These are phyloP conservation scores for Oxyria digyna DNA, from an alignment of 148 eudicot genomes.

Conservation along the genomic window DNA sequence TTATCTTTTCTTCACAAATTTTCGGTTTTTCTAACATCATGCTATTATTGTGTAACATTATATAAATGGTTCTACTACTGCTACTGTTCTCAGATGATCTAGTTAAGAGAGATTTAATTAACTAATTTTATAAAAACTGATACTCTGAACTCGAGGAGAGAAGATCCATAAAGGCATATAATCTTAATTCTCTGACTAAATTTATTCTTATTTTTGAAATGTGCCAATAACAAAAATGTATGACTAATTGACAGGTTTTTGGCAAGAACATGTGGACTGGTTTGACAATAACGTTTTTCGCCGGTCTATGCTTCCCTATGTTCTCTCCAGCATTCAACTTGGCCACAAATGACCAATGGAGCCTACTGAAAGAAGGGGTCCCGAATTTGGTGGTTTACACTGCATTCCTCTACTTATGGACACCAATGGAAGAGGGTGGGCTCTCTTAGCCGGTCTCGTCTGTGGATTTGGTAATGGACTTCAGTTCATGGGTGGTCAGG, in stretches of 20 bases:
- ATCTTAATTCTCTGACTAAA: not conserved
- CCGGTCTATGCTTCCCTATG: constrained; percentile 60
- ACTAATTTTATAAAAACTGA: too few species aligned
- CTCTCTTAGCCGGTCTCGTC: constrained; percentile 60
- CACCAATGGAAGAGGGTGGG: constrained; percentile 79
- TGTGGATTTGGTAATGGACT: constrained; percentile 94
- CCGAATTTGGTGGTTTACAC: constrained; percentile 76
- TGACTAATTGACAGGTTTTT: constrained; percentile 33
- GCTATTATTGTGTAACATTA: too few species aligned
- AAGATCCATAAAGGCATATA: constrained; percentile 66
- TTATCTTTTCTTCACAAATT: too few species aligned
- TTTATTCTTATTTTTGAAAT: not conserved
- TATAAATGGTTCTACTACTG: too few species aligned
- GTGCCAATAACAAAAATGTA: not conserved
- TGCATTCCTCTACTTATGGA: constrained; percentile 68
- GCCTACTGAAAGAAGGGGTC: constrained; percentile 40
- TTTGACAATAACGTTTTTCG: constrained; percentile 47
- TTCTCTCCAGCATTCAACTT: constrained; percentile 86
- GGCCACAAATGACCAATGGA: constrained; percentile 83
- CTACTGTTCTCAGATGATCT: too few species aligned
- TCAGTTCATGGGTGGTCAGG: constrained; percentile 88
- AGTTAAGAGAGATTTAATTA: too few species aligned
- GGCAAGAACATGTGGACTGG: constrained; percentile 53
- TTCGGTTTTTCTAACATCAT: too few species aligned
- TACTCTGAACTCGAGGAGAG: constrained; percentile 57